Base-by-base conservation (phyloP, 768 basidiomycete genomes). In the Auricularia sp. region DNA sequence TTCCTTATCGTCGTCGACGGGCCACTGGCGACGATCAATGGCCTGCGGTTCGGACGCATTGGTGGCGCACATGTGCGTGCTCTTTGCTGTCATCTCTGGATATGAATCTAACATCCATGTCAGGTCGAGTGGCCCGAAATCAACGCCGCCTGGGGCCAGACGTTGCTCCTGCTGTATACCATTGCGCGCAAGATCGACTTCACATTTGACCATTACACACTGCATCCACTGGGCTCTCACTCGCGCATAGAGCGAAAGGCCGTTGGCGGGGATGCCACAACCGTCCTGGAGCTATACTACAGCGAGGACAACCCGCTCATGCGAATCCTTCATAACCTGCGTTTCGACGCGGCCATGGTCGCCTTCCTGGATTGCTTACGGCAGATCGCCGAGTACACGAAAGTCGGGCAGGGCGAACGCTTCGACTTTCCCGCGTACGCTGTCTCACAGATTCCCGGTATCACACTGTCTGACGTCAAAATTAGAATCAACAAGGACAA, bases 131-230 rank as follows among this genome's bases (percentile, higher is more conserved):
- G 95, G 95, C 85, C 92, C 2, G 97, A 99, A 76, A 94, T 98
- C 74, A 98, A 98, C 72, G 97, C 97, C 11, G 97, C 97, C 18
- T 97, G 96, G 94, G 97, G 97, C 1, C 89, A 97, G 72, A 92
- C 95, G 0, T 79, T 96, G n/a, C 81, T 98, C 18, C 80, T 98
- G 64, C 77, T 98, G 42, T 91, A 96, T 71, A 93, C 93, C 6
- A 85, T 99, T 61, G 93, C 93, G 11, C 82, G 89, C 64, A 99
- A 98, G 75, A 84, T 97, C 14, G 94, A 93, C 67, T 92, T 87
- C 71, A 85, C 84, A 3, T 98, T 97, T 69, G 87, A 89, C 66
- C 97, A 95, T 67, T 97, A 96, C 73, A 89, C 89, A 51, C 79
- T 98, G 59, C 81, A 95, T 33, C 95, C 97, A 1, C 89, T 96